Evolutionary conservation across 2,329 filamentous ascomycete species (phyloP).

Genomic region (Pseudopithomyces maydicus): DNA sequence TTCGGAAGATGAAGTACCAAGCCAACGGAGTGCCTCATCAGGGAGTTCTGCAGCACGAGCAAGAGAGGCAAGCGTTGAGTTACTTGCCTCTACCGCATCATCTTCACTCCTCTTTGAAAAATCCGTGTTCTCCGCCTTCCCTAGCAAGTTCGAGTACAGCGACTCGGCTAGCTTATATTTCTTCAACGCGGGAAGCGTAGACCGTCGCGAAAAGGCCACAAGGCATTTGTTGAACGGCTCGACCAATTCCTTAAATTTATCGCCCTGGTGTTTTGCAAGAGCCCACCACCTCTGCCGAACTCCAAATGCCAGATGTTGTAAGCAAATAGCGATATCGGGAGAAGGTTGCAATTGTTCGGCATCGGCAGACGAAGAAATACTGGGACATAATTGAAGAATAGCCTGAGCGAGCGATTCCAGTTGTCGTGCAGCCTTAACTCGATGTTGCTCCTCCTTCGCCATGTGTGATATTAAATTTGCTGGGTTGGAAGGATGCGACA

Average conservation of each 20-base stretch:
- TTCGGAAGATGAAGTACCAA: slow-evolving; percentile 21
- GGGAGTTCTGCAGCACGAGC: slow-evolving; percentile 40
- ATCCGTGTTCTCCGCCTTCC: background rate
- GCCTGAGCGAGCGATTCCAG: slow-evolving; percentile 69
- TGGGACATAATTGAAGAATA: slow-evolving; percentile 69
- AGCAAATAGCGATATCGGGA: slow-evolving; percentile 63
- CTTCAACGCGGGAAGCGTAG: slow-evolving; percentile 36
- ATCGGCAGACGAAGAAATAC: slow-evolving; percentile 69
- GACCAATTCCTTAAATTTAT: slow-evolving; percentile 68
- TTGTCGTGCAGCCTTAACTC: slow-evolving; percentile 65
- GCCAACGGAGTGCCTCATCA: slow-evolving; percentile 42
- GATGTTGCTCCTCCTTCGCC: slow-evolving; percentile 53
- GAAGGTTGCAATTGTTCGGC: slow-evolving; percentile 61
- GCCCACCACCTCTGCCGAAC: slow-evolving; percentile 70
- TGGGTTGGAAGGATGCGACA: slow-evolving; percentile 61
- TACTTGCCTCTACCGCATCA: slow-evolving; percentile 7
- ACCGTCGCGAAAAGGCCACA: slow-evolving; percentile 64
- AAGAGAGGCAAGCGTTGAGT: slow-evolving; percentile 35
- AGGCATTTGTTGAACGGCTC: slow-evolving; percentile 68
- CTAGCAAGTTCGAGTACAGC: slow-evolving; percentile 29
- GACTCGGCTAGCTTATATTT: slow-evolving; percentile 49
- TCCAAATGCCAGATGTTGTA: slow-evolving; percentile 68
- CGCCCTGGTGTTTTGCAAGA: slow-evolving; percentile 63
- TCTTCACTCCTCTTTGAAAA: background rate
- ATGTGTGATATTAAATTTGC: slow-evolving; percentile 60